Evolutionary conservation across 371 early-diverging fungal genomes (phyloP), one percentile per base, ranked within the genome.

Genomic region (Dichotomocladium elegans): DNA sequence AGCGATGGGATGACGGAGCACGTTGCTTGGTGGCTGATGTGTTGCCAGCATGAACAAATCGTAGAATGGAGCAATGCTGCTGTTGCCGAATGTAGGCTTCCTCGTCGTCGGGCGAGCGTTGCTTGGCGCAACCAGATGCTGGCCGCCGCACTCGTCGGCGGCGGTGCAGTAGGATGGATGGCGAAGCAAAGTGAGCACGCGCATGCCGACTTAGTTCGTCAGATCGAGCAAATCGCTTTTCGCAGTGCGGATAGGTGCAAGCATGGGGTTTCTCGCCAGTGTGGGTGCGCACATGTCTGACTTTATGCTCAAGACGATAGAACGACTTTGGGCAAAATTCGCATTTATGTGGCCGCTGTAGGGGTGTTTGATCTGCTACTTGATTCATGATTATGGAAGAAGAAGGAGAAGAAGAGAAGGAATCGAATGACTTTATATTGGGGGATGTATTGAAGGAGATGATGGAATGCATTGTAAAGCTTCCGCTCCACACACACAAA

Each of bases 181-280:
- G 58, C 0, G 68, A 66, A 14, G 64, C 49, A 1, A 65, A 68
- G 54, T 88, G 89, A 30, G 83, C 84, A 34, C 83, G 72, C 21
- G 82, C 70, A 64, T 92, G 93, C 37, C 88, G 77, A 47, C 86
- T 83, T 24, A 95, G 80, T 67, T 94, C 93, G 68, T 95, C 95
- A 10, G 90, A 88, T 22, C 93, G 79, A 28, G 92, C 83, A 70
- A 94, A 94, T 11, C 86, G 72, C 66, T 91, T 91, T 30, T 81
- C 79, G 56, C 94, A 94, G 40, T 82, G 81, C 4, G 76, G 74
- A 48, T 72, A 79, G 14, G 75, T 72, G 66, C 94, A 94, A 21
- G 70, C 81, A 62, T 85, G 90, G 2, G 94, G 93, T 44, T 85
- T 88, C 59, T 94, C 94, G 19, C 93, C 93, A 4, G 94, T 93